Percentiles rank a stretch among this genome's conserved stretches.
These are phyloP conservation scores for Puccinia hordei DNA, from an alignment of 1,284 basidiomycete species.

Conservation along the genomic window DNA sequence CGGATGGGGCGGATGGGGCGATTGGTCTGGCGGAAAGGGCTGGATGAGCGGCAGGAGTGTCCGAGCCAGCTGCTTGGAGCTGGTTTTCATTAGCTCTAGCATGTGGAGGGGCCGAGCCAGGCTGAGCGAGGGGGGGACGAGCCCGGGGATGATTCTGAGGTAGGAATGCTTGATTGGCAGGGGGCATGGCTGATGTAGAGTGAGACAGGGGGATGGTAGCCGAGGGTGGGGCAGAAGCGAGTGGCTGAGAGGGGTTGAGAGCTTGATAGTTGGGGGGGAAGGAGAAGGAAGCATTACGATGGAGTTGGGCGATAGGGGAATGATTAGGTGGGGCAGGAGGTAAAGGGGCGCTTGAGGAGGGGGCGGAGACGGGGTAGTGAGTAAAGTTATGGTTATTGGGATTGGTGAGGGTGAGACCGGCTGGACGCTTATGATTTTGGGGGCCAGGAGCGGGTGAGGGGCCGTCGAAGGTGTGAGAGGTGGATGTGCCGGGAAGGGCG, in stretches of 20 bases:
- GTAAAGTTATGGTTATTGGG: conserved; percentile 8
- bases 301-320: conserved; percentile 19
- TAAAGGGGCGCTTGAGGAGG: conserved; percentile 37
- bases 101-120: neutral
- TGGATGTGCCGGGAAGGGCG: conserved; percentile 19
- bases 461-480: conserved; percentile 2
- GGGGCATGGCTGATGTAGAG: conserved; percentile 18
- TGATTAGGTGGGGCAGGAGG: conserved; percentile 29
- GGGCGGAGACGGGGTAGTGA: conserved; percentile 22
- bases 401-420: conserved; percentile 25
- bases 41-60: neutral
- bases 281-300: conserved; percentile 31
- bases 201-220: conserved; percentile 24
- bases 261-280: conserved; percentile 23
- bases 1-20: neutral
- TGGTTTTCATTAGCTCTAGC: neutral
- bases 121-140: conserved; percentile 6
- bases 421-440: conserved; percentile 23
- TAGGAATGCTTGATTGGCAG: conserved; percentile 9
- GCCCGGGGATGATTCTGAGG: neutral
- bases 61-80: neutral
- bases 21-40: neutral
- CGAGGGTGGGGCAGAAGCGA: conserved; percentile 14
- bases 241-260: conserved; percentile 3
- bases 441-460: conserved; percentile 14